Evolutionary conservation across 2,329 filamentous ascomycete genomes (phyloP), one percentile per base, ranked within the genome.

Genomic region (Cladophialophora exuberans): DNA sequence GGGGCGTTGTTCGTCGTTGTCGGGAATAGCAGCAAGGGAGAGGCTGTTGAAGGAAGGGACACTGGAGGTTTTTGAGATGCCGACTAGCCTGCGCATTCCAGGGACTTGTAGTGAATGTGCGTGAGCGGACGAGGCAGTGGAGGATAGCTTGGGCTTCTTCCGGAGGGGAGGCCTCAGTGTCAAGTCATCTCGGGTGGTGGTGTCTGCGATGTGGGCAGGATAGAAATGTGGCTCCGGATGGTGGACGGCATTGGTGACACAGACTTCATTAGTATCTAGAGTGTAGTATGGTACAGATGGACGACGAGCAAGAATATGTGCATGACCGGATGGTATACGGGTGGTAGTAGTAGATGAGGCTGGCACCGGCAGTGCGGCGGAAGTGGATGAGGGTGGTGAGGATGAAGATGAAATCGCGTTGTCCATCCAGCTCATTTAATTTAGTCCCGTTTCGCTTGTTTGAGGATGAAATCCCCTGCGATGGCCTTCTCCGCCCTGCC

Each of bases 101-200:
- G 54, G 39, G 20, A 13, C 7, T 11, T n/a, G 23, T 13, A 53
- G 28, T 39, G 47, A 26, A 51, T 23, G 35, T 54, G 55, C 17
- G 36, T 41, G 38, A 26, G 36, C 6, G 26, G 39, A 44, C n/a
- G 31, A 28, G 20, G 41, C 39, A 28, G 41, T 49, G 46, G 52
- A 50, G 35, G 55, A 55, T 23, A 61, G 51, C 58, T 56, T 61
- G 55, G 58, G 58, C 52, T 61, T 61, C 46, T 61, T 61, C 47
- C 58, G 58, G 36, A 61, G 55, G 43, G 52, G 58, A 39, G 55
- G 58, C 18, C 52, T 54, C n/a, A 31, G 30, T 46, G 51, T 57
- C 54, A 57, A 50, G 54, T 57, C 54, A 39, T 52, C 23, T 22
- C 48, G n/a, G n/a, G n/a, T n/a, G n/a, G n/a, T 48, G 41, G 31